Evolutionary conservation across 2,329 filamentous ascomycete genomes (phyloP).

Genomic region (Pyricularia sp.): DNA sequence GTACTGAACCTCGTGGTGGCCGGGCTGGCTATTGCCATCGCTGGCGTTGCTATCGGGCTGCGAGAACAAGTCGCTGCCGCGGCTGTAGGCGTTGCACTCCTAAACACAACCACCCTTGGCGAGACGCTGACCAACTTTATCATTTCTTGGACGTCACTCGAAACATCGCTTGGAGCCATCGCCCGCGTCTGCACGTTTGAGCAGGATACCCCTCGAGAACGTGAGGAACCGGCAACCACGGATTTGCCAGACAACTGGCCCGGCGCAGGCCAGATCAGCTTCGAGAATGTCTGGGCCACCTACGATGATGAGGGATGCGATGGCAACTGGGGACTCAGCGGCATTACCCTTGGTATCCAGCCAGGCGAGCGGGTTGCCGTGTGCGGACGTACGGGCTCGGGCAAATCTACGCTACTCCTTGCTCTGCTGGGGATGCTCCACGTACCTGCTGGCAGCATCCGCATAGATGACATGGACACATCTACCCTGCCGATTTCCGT

Average conservation of each 20-base stretch:
- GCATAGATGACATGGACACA: constrained; percentile 28
- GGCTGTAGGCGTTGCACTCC: constrained; percentile 4
- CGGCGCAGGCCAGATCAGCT: not conserved
- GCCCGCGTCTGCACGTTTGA: constrained; percentile 40
- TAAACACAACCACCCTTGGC: constrained; percentile 5
- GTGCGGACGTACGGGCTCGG: constrained; percentile 62
- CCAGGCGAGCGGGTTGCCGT: constrained; percentile 47
- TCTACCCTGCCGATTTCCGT: constrained; percentile 13
- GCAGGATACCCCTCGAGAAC: constrained; percentile 18
- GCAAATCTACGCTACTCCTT: constrained; percentile 34
- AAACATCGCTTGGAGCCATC: constrained; percentile 44
- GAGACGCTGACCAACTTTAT: constrained; percentile 28
- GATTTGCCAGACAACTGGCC: constrained; percentile 5
- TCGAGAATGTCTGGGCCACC: constrained; percentile 5
- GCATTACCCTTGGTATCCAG: constrained; percentile 59
- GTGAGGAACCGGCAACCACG: not conserved
- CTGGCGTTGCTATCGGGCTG: constrained; percentile 24
- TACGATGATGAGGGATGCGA: not conserved
- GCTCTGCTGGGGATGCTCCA: constrained; percentile 34
- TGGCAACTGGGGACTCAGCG: constrained; percentile 55
- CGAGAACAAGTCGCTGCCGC: not conserved
- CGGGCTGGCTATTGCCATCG: constrained; percentile 26
- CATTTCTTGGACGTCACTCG: constrained; percentile 41
- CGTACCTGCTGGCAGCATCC: constrained; percentile 26
- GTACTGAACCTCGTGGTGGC: constrained; percentile 33